Conservation (phyloP, 371 early-diverging fungal genomes). For the Polyrhizophydium stewartii region DNA sequence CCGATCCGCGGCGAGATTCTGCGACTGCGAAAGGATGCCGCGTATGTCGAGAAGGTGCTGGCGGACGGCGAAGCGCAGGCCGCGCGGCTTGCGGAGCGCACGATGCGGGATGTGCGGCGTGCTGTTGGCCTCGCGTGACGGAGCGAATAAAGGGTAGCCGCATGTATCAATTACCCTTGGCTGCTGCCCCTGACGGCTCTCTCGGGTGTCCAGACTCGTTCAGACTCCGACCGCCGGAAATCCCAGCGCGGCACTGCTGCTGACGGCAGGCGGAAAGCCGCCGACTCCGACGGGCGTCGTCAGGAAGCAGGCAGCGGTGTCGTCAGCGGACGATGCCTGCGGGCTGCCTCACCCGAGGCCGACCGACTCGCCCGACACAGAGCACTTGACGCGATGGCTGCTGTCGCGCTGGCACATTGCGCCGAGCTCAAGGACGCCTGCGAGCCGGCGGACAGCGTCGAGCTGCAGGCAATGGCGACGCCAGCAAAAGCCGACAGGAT, state of each 20-base stretch:
- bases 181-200: background rate
- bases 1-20: constrained; percentile 66
- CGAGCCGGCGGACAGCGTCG: too few relatives aligned
- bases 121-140: constrained; percentile 20
- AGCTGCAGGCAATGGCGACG: too few relatives aligned
- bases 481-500: too few relatives aligned
- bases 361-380: too few relatives aligned
- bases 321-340: too few relatives aligned
- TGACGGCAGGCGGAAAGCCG: background rate
- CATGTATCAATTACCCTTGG: background rate
- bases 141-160: too few relatives aligned
- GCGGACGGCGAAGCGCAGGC: constrained; percentile 52
- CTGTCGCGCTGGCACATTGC: too few relatives aligned
- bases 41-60: constrained; percentile 59
- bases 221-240: background rate
- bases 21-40: constrained; percentile 53
- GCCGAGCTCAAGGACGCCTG: too few relatives aligned
- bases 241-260: background rate
- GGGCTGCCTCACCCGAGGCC: too few relatives aligned
- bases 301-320: background rate
- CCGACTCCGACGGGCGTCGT: background rate
- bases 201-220: background rate
- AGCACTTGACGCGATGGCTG: too few relatives aligned
- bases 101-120: constrained; percentile 23
- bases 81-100: constrained; percentile 16